phyloP scores from a whole-genome alignment of 2,329 filamentous ascomycete genomes.

The Aureobasidium sp. region DNA sequence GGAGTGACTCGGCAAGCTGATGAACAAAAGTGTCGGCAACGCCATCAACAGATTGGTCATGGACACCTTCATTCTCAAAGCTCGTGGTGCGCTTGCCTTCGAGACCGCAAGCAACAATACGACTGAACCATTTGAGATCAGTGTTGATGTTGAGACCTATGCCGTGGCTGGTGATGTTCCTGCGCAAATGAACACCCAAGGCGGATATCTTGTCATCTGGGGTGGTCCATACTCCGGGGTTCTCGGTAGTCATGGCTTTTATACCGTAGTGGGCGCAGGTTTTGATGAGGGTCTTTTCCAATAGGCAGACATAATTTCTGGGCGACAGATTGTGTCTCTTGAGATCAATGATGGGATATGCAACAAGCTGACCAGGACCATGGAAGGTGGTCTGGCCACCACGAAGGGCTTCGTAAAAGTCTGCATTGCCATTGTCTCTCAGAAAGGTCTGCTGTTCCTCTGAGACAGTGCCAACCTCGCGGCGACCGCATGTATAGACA shows the following conservation, averaged over 20 bases:
- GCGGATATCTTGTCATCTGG: constrained; percentile 72
- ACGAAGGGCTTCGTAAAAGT: constrained; percentile 65
- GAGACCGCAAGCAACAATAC: constrained; percentile 87
- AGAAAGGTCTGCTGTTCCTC: constrained; percentile 38
- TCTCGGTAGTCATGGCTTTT: constrained; percentile 55
- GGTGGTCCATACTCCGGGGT: constrained; percentile 74
- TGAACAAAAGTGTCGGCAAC: constrained; percentile 37
- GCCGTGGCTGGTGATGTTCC: constrained; percentile 78
- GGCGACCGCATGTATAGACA: constrained; percentile 84
- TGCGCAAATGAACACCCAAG: constrained; percentile 80
- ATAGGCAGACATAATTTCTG: constrained; percentile 66
- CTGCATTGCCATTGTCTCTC: constrained; percentile 41
- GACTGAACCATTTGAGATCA: constrained; percentile 55
- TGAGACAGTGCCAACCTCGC: constrained; percentile 54
- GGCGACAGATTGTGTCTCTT: constrained; percentile 61
- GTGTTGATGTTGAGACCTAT: constrained; percentile 71
- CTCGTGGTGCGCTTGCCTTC: constrained; percentile 74
- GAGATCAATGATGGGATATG: constrained; percentile 89
- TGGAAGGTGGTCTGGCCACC: constrained; percentile 94
- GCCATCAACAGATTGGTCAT: constrained; percentile 29
- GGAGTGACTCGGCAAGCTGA: constrained; percentile 28
- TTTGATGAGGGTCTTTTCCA: constrained; percentile 70
- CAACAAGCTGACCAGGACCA: constrained; percentile 82
- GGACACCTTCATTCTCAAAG: constrained; percentile 50
- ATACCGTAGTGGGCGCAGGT: constrained; percentile 57